These are phyloP conservation scores for Penicillium samsonianum DNA, from an alignment of 495 filamentous ascomycete species.

Conservation along the genomic window DNA sequence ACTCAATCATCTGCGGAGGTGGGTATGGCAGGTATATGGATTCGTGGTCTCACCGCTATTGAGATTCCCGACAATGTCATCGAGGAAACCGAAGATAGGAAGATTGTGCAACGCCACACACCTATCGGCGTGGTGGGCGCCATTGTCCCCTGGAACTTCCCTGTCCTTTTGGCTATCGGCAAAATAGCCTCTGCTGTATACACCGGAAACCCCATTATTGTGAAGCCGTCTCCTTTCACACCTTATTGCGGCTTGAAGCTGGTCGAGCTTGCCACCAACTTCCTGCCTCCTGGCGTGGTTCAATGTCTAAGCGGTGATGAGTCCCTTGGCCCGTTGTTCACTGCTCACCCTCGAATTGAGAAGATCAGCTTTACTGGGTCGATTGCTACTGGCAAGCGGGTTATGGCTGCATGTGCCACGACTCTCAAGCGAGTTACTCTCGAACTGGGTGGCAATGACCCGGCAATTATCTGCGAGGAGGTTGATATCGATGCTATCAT, in stretches of 20 bases:
- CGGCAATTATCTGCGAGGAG: constrained; percentile 64
- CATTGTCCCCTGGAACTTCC: constrained; percentile 66
- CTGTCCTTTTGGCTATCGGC: constrained; percentile 57
- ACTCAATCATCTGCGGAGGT: constrained; percentile 30
- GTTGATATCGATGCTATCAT: constrained; percentile 63
- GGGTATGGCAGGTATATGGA: constrained; percentile 26
- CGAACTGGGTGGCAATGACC: constrained; percentile 68
- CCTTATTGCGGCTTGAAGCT: constrained; percentile 68
- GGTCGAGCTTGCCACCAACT: constrained; percentile 57
- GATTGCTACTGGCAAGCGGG: constrained; percentile 61
- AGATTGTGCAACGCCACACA: constrained; percentile 52
- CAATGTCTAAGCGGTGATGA: constrained; percentile 68
- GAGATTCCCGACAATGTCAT: constrained; percentile 33
- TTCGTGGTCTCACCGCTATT: constrained; percentile 24
- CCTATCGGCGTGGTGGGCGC: constrained; percentile 60
- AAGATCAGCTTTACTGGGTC: constrained; percentile 74
- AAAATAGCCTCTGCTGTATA: constrained; percentile 59
- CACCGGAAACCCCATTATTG: constrained; percentile 59
- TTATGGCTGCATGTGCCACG: constrained; percentile 60
- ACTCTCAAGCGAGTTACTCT: constrained; percentile 63
- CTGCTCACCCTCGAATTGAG: constrained; percentile 58
- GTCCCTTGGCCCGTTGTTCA: constrained; percentile 60
- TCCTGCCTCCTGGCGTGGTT: constrained; percentile 67
- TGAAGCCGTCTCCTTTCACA: constrained; percentile 66
- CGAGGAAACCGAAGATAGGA: constrained; percentile 50